A percentile compares a stretch with the other conserved stretches of the same genome.
These are phyloP conservation scores for Mycosphaerella sp. DNA, from an alignment of 2,329 filamentous ascomycete species.

Conservation along the genomic window DNA sequence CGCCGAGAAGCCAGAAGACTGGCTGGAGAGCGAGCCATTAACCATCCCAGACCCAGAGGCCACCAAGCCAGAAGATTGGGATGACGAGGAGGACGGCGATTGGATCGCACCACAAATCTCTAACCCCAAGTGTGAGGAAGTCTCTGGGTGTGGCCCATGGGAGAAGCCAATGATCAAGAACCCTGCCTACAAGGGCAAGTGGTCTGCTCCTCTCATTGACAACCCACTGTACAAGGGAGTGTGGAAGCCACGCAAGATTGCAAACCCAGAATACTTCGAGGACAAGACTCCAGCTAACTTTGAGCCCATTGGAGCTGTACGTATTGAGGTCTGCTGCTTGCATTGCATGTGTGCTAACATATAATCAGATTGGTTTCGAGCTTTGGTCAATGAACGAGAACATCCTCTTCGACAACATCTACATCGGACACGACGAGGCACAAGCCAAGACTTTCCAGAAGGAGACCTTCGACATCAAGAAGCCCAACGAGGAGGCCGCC, in stretches of 20 bases:
- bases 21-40: slow-evolving; percentile 82
- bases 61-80: slow-evolving; percentile 98
- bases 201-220: slow-evolving; percentile 85
- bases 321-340: slow-evolving; percentile 37
- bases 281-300: slow-evolving; percentile 96
- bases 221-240: slow-evolving; percentile 97
- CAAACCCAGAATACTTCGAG: slow-evolving; percentile 94
- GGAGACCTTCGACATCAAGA: slow-evolving; percentile 88
- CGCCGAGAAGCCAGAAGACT: slow-evolving; percentile 86
- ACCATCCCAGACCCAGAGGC: slow-evolving; percentile 88
- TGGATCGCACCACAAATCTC: slow-evolving; percentile 84
- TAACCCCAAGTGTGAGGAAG: slow-evolving; percentile 94
- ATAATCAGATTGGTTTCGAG: slow-evolving; percentile 79
- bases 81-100: slow-evolving; percentile 98
- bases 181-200: slow-evolving; percentile 98
- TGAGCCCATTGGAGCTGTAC: slow-evolving; percentile 94
- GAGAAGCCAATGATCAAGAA: slow-evolving; percentile 87
- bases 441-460: slow-evolving; percentile 84
- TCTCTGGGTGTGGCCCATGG: slow-evolving; percentile 91
- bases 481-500: slow-evolving; percentile 69
- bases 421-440: slow-evolving; percentile 93
- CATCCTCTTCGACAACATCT: slow-evolving; percentile 99
- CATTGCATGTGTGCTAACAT: slow-evolving; percentile 12
- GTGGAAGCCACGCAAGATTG: slow-evolving; percentile 92
- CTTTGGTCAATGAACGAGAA: slow-evolving; percentile 99